Evolutionary conservation across 2,329 filamentous ascomycete species (phyloP).

Genomic region (Fusarium annulatum): DNA sequence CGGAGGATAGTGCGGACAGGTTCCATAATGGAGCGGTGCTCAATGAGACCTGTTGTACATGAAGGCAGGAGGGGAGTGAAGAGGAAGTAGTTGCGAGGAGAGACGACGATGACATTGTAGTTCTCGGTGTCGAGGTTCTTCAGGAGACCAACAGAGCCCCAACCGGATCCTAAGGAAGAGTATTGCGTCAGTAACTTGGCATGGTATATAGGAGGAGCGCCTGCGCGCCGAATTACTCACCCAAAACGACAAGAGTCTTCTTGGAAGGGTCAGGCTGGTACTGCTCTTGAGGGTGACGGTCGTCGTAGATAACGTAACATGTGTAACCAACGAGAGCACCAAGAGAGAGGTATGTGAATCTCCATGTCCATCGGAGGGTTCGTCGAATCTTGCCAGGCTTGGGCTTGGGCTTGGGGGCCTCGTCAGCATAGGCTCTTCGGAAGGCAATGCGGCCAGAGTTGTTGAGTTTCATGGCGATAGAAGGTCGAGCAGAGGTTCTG

Average conservation of each 20-base stretch:
- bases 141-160: constrained; percentile 93
- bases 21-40: constrained; percentile 99
- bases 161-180: constrained; percentile 80
- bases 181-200: constrained; percentile 40
- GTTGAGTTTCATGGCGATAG: constrained; percentile 50
- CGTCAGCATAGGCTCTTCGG: constrained; percentile 63
- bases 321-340: constrained; percentile 77
- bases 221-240: constrained; percentile 61
- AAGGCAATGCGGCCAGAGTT: constrained; percentile 55
- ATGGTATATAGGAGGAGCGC: constrained; percentile 15
- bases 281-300: constrained; percentile 85
- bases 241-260: constrained; percentile 96
- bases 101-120: constrained; percentile 98
- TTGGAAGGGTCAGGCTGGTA: constrained; percentile 82
- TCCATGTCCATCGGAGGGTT: constrained; percentile 83
- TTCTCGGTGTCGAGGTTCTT: constrained; percentile 99
- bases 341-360: constrained; percentile 80
- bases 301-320: constrained; percentile 83
- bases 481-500: constrained; percentile 45
- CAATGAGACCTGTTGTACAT: constrained; percentile 96
- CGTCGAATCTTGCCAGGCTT: constrained; percentile 70
- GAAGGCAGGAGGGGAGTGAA: constrained; percentile 98
- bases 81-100: constrained; percentile 98
- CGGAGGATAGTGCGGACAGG: constrained; percentile 95
- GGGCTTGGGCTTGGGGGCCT: constrained; percentile 59